These are phyloP conservation scores for Echeveria elegans DNA, from an alignment of 164 flowering plant genomes.

Conservation along the genomic window DNA sequence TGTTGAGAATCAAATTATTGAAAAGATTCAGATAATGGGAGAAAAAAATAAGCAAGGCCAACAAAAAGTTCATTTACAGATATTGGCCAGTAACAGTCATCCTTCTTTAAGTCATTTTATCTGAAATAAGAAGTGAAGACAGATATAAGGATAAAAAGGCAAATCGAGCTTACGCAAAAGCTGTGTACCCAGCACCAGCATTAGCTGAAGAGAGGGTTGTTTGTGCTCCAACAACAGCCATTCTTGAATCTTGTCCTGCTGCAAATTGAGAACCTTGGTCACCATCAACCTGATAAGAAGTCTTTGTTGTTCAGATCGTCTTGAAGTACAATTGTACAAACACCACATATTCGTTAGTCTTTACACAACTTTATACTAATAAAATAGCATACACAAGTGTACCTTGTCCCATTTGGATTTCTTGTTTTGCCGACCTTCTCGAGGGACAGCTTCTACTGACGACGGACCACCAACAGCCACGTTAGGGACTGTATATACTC, in stretches of 20 bases:
- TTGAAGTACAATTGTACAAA: neutral
- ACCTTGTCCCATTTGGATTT: conserved; percentile 99
- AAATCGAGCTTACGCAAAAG: conserved; percentile 62
- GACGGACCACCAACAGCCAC: conserved; percentile 31
- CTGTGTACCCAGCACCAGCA: conserved; percentile 79
- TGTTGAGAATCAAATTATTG: neutral
- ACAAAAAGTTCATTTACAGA: neutral
- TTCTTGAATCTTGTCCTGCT: no score
- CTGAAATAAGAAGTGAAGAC: no score
- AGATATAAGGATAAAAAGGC: neutral
- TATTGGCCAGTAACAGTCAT: no score
- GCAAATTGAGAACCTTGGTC: conserved; percentile 26
- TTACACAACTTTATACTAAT: neutral
- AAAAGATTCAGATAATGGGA: neutral
- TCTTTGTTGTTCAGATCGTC: neutral
- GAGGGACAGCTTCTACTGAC: conserved; percentile 32
- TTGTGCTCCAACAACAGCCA: conserved; percentile 24
- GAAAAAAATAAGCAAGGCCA: neutral
- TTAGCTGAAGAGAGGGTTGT: conserved; percentile 53
- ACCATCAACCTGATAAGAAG: conserved; percentile 56
- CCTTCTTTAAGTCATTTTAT: no score
- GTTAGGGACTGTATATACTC: conserved; percentile 25
- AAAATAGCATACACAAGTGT: neutral
- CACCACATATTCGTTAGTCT: neutral
- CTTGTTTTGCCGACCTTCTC: conserved; percentile 83